Percentiles rank a stretch among this genome's conserved stretches.
phyloP scores from a whole-genome alignment of 106 monocot species.

The Dioscorea alata region DNA sequence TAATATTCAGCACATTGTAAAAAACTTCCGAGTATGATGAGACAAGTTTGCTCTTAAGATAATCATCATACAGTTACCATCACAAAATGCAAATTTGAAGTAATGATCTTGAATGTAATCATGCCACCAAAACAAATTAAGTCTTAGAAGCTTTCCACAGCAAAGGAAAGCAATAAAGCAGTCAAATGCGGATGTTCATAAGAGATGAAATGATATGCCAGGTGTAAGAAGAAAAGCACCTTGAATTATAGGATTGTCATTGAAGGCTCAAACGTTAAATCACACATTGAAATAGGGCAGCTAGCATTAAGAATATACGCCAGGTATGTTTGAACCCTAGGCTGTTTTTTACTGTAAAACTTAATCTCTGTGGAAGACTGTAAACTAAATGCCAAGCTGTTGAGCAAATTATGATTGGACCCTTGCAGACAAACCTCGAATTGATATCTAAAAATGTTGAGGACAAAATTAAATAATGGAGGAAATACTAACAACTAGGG shows the following conservation, averaged over 20 bases:
- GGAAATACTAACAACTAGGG: not conserved
- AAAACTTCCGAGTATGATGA: no score
- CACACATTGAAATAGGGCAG: slow-evolving; percentile 69
- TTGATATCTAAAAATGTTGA: slow-evolving; percentile 84
- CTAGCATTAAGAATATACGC: slow-evolving; percentile 65
- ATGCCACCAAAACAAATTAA: no score
- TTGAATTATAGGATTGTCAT: slow-evolving; percentile 79
- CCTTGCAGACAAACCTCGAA: slow-evolving; percentile 74
- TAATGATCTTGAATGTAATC: no score
- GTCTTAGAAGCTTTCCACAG: no score
- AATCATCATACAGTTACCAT: no score
- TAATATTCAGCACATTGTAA: no score
- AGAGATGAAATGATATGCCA: not conserved
- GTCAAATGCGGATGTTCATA: no score
- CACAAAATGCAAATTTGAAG: no score
- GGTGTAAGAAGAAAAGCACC: slow-evolving; percentile 27
- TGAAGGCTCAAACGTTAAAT: slow-evolving; percentile 80
- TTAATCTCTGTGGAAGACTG: slow-evolving; percentile 23
- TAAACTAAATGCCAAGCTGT: slow-evolving; percentile 47
- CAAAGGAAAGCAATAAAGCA: no score
- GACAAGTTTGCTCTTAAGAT: no score
- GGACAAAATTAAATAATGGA: slow-evolving; percentile 17
- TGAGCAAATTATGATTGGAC: slow-evolving; percentile 82
- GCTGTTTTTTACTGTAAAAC: slow-evolving; percentile 52
- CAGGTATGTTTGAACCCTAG: slow-evolving; percentile 48